These are phyloP conservation scores for Pichia kluyveri DNA, from an alignment of 805 yeast species.

Conservation along the genomic window DNA sequence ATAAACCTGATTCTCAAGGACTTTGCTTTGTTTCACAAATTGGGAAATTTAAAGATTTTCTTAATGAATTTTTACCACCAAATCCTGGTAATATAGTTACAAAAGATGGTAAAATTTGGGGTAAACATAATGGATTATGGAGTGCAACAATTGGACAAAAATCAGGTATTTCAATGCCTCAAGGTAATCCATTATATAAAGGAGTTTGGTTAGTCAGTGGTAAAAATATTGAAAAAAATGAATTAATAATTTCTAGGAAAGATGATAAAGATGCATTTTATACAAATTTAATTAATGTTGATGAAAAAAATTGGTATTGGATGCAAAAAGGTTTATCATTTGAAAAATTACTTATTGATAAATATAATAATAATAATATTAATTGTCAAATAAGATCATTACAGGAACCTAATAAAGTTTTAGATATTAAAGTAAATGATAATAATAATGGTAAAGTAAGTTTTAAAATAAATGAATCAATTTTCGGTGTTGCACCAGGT, in stretches of 20 bases:
- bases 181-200: constrained; percentile 61
- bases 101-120: constrained; percentile 67
- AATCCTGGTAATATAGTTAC: constrained; percentile 77
- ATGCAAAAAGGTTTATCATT: constrained; percentile 18
- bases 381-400: constrained; percentile 66
- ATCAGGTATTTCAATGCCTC: constrained; percentile 77
- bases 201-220: constrained; percentile 87
- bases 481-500: constrained; percentile 83
- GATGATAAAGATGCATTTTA: constrained; percentile 48
- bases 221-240: constrained; percentile 55
- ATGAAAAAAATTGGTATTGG: constrained; percentile 39
- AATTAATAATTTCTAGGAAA: constrained; percentile 73
- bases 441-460: constrained; percentile 13
- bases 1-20: constrained; percentile 92
- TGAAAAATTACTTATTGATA: not conserved
- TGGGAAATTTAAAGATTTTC: constrained; percentile 59
- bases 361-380: constrained; percentile 19
- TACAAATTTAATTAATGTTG: constrained; percentile 33
- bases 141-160: constrained; percentile 91
- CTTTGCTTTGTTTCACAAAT: constrained; percentile 75
- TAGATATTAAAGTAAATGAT: constrained; percentile 1
- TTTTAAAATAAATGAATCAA: constrained; percentile 34
- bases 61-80: constrained; percentile 64
- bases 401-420: constrained; percentile 41
- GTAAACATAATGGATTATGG: constrained; percentile 84